Evolutionary conservation across 441 rosid species (phyloP), one percentile per base, ranked within the genome.

Genomic region (Pelargonium myrrhifolium): DNA sequence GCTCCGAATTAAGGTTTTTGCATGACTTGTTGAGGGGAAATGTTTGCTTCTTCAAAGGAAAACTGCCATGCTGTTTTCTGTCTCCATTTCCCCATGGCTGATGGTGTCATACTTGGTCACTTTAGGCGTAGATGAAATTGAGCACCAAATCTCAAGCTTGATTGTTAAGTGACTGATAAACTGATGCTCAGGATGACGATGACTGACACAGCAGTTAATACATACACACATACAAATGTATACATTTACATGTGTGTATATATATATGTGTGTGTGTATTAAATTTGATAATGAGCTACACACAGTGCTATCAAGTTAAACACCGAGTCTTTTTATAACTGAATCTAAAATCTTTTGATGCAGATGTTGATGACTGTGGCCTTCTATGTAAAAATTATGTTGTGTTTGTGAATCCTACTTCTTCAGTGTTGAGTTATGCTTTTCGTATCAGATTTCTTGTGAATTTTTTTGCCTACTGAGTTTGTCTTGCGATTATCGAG

Each of bases 401-500:
- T 22, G 62, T 22, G n/a, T 22, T 22, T 58, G 17, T 58, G 35
- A 58, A 58, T 58, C 62, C 4, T 58, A 21, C 62, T 24, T 58
- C 24, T 58, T 10, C 9, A 20, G 9, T 6, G 61, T 56, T 56
- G 62, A 12, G 62, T 58, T 58, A 10, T 58, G 62, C 17, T 58
- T 21, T 58, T 58, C 31, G 22, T 58, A 6, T 58, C 35, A 58
- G 62, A 22, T 58, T 22, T 58, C 24, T 22, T 24, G 28, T 56
- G 26, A 8, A 9, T 21, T 56, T 56, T 56, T 9, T 43, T 77
- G 64, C 47, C 15, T 80, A 49, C 51, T 60, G 24, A 43, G 62
- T 11, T 28, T 60, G 62, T 59, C 15, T 4, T 62, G 40, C 8
- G 49, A 22, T 62, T 62, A 39, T 62, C 24, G 65, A 70, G 70